These are phyloP conservation scores for Leccinum longicurvipes DNA, from an alignment of 768 basidiomycete genomes.

Conservation along the genomic window DNA sequence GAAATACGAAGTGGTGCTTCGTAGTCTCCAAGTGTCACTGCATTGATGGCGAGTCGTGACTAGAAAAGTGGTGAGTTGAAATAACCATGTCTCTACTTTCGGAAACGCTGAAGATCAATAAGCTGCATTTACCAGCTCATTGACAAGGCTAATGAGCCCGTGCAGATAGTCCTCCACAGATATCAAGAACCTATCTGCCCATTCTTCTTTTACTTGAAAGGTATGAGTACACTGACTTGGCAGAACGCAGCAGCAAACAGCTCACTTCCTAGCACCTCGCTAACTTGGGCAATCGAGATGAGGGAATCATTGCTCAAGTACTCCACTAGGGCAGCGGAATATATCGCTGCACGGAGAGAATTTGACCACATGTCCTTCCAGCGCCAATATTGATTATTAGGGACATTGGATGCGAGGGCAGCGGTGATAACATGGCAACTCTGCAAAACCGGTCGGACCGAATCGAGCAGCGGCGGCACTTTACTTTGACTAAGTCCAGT, in stretches of 20 bases:
- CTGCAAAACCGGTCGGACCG: conserved; percentile 51
- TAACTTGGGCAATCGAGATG: conserved; percentile 50
- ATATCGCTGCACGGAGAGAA: conserved; percentile 64
- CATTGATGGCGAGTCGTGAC: conserved; percentile 78
- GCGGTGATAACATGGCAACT: conserved; percentile 51
- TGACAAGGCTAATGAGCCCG: conserved; percentile 71
- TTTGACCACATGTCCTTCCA: conserved; percentile 85
- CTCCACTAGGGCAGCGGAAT: conserved; percentile 60
- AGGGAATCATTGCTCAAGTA: conserved; percentile 60
- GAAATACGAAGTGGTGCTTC: conserved; percentile 78
- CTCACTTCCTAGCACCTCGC: conserved; percentile 67
- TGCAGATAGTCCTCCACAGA: conserved; percentile 81
- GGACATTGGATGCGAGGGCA: conserved; percentile 57
- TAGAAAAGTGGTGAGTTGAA: conserved; percentile 27
- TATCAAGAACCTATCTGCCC: conserved; percentile 61
- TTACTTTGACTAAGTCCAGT: conserved; percentile 9
- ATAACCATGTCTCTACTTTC: not conserved
- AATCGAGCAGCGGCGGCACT: conserved; percentile 62
- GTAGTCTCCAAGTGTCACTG: conserved; percentile 80
- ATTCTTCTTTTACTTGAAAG: conserved; percentile 59
- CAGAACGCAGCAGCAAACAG: conserved; percentile 4
- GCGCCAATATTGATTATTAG: conserved; percentile 73
- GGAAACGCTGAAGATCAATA: not conserved
- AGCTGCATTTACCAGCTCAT: conserved; percentile 61
- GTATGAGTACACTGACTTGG: conserved; percentile 5